Evolutionary conservation across 192 early-diverging fungal species (phyloP).

Genomic region (Backusella liffmaniae): DNA sequence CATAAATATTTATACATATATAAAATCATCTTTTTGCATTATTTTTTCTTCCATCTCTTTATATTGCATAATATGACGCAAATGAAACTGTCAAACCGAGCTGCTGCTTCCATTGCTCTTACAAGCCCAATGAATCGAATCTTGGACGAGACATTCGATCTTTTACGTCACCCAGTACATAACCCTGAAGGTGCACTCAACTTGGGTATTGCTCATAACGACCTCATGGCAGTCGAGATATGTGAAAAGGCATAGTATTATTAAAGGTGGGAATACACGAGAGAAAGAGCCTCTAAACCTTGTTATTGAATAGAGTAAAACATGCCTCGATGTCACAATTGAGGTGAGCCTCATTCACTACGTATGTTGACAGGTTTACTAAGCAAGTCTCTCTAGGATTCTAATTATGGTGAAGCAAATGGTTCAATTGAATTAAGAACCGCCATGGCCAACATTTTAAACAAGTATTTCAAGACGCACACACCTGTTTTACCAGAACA

Average conservation of each 20-base stretch:
- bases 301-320: neutral
- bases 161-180: neutral
- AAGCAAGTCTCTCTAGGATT: slow-evolving; percentile 25
- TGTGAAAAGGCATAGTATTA: slow-evolving; percentile 50
- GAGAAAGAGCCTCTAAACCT: neutral
- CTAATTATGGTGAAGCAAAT: slow-evolving; percentile 45
- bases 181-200: slow-evolving; percentile 79
- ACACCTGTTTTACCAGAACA: slow-evolving; percentile 45
- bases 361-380: too few relatives aligned
- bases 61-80: slow-evolving; percentile 1
- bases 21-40: too few relatives aligned
- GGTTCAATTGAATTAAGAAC: slow-evolving; percentile 58
- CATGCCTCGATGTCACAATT: neutral
- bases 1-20: neutral
- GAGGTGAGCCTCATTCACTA: neutral
- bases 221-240: slow-evolving; percentile 56
- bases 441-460: slow-evolving; percentile 62
- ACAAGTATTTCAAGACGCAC: slow-evolving; percentile 57
- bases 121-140: neutral
- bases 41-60: neutral
- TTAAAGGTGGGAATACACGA: neutral
- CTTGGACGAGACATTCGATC: neutral
- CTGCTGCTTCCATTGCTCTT: neutral
- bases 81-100: slow-evolving; percentile 7
- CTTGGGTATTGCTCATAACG: slow-evolving; percentile 79